Base-by-base conservation (phyloP, 805 yeast species). In the Saccharomycopsis selenospora region DNA sequence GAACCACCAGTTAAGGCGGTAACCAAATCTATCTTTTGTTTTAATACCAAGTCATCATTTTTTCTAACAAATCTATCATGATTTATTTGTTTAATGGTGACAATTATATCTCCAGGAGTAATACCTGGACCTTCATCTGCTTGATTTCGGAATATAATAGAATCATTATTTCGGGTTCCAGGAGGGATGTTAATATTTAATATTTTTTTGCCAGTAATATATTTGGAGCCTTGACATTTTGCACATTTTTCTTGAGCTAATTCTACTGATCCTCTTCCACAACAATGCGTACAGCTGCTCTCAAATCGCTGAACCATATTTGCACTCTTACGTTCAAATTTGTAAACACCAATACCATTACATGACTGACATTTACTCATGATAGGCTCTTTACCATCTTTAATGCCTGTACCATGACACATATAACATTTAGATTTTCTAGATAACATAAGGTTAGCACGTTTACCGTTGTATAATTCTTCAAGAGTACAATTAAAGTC, bases 41-140 rank as follows among this genome's bases (percentile, higher is more conserved):
- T 71, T 58, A 69, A 59, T 47, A 66, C 66, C 43, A 80, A 61
- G 55, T 77, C 76, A 30, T 71, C 59, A 29, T 63, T 71, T 42
- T 61, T 65, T 52, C 83, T 65, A 11, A 66, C 66, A 48, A 75
- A 70, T 17, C 52, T 56, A 3, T 59, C 56, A 42, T 67, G 63
- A 4, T 49, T 51, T 10, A 52, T 48, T 55, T 74, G 73, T 33
- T 69, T 68, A 22, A 83, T 60, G 1, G 73, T 76, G 7, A 83
- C 72, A 2, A 81, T 64, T 4, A 83, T 82, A 60, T 83, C 86
- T 2, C 90, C 90, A 0, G 89, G 84, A 2, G 73, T 63, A 2
- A 77, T 65, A 51, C 72, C 69, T 17, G 73, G 60, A 0, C 79
- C 83, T 60, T 82, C 84, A 57, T 83, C 89, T 0, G 82, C 85